Conservation (phyloP, 176 grass and related monocot genomes). For the Cenchrus purpureus region DNA sequence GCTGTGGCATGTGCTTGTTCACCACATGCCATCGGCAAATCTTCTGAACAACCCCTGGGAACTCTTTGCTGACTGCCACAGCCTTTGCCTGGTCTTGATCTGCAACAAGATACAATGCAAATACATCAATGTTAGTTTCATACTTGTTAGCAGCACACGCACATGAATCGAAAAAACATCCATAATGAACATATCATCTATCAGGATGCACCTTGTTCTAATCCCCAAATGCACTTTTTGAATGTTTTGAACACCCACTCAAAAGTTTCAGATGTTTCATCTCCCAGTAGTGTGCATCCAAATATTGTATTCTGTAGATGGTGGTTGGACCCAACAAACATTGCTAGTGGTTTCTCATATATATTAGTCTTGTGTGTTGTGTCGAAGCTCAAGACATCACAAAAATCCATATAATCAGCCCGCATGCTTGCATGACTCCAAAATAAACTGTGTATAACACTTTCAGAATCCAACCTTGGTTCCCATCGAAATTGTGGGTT, state of each 20-base stretch:
- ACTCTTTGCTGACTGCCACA: background rate
- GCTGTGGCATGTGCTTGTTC: background rate
- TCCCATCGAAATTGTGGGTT: background rate
- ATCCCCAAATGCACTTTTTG: background rate
- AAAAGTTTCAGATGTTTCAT: background rate
- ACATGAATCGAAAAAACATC: no score
- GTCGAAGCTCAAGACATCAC: background rate
- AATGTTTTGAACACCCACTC: background rate
- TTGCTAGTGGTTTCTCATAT: background rate
- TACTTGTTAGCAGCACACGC: no score
- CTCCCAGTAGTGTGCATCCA: background rate
- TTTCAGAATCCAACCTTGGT: background rate
- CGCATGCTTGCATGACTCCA: slow-evolving; percentile 23
- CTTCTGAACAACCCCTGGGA: background rate
- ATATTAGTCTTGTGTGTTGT: background rate
- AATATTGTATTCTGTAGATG: background rate
- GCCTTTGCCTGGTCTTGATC: background rate
- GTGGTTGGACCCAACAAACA: background rate
- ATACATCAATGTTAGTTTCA: background rate
- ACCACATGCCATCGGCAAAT: slow-evolving; percentile 1
- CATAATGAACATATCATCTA: background rate
- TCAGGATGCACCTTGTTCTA: background rate
- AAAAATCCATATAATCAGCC: background rate
- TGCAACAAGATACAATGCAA: background rate
- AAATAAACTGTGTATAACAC: background rate